Base-by-base conservation (phyloP, 768 basidiomycete species). In the Rhizopogon vulgaris region DNA sequence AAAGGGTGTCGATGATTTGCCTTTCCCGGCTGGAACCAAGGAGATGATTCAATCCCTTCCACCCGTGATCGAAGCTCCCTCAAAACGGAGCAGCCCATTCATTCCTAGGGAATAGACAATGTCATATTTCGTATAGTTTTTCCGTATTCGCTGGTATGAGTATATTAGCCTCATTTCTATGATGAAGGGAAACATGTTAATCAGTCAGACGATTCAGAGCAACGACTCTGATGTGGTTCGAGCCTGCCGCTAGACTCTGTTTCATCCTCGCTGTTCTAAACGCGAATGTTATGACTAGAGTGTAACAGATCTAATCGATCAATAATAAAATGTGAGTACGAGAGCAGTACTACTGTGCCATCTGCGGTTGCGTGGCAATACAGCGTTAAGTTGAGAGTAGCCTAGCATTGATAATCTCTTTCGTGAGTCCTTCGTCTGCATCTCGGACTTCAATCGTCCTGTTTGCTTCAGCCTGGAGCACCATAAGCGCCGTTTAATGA, bases 21-120 rank as follows among this genome's bases (percentile, higher is more conserved):
- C 95, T 9, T 94, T 95, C 77, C 95, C 95, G 2, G 93, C 90
- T 28, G 95, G 90, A 24, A 94, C 88, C 6, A 75, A 71, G 45
- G 83, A 90, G 64, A 71, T 90, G 69, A 92, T 87, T 15, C 80
- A 74, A 68, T 66, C 54, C 30, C 74, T 88, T 15, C 87, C 86
- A 10, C 72, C 75, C 32, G 71, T 89, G 48, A 77, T 93, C 17
- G 82, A 82, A 46, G 81, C 89, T 1, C 87, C 87, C 48, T 75
- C 85, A 3, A 82, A 82, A 55, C 83, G 86, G 53, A 87, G 83
- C 60, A 87, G 81, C 59, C 90, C 89, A n/a, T 90, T 91, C 66
- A 75, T 83, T 51, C 85, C 90, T 58, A 77, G 77, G 63, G 87
- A 88, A 56, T 78, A 75, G 66, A 59, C n/a, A 43, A 47, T 55